Evolutionary conservation across 768 basidiomycete genomes (phyloP).

Genomic region (Gymnopilus junonius): DNA sequence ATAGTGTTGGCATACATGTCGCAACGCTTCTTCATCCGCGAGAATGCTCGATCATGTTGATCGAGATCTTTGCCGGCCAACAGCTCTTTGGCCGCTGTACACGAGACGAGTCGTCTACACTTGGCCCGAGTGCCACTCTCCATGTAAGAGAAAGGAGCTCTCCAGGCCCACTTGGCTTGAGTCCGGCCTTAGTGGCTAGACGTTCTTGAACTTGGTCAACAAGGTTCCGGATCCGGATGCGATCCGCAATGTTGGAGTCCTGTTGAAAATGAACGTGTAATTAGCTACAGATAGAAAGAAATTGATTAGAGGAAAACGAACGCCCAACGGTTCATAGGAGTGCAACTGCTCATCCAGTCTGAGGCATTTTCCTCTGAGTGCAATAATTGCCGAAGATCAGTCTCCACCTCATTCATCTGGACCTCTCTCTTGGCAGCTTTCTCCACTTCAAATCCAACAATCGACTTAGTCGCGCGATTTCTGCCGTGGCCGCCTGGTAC

Average conservation of each 20-base stretch:
- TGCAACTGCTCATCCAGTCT: not conserved
- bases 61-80: constrained; percentile 5
- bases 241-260: constrained; percentile 17
- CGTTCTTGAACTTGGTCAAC: constrained; percentile 15
- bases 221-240: constrained; percentile 16
- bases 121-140: constrained; percentile 8
- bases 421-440: not conserved
- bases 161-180: not conserved
- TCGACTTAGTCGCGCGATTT: not conserved
- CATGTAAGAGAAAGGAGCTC: constrained; percentile 13
- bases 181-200: constrained; percentile 9
- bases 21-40: constrained; percentile 8
- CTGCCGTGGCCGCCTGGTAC: not conserved
- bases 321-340: not conserved
- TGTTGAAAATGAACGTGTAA: not conserved
- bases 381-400: not conserved
- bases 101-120: not conserved
- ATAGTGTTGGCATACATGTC: constrained; percentile 7
- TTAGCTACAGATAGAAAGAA: not conserved
- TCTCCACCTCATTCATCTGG: not conserved
- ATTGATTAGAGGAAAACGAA: not conserved
- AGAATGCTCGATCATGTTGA: constrained; percentile 2
- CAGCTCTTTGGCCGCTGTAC: constrained; percentile 9
- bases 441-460: not conserved
- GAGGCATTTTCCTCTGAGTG: not conserved